These are phyloP conservation scores for Ascochyta clinopodiicola DNA, from an alignment of 2,329 filamentous ascomycete species.

Conservation along the genomic window DNA sequence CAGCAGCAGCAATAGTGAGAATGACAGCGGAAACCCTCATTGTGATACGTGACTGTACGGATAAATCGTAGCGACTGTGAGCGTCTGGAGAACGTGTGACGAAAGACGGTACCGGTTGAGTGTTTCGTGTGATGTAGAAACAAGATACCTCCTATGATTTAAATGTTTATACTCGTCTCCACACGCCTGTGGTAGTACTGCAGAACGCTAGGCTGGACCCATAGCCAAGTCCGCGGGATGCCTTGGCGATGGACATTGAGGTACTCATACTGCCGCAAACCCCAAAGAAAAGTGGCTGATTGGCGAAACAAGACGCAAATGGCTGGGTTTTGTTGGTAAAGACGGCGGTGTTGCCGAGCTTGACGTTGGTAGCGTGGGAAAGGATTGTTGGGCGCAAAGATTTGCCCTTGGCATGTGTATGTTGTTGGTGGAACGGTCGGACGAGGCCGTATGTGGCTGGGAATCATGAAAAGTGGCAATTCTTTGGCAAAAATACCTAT, in stretches of 20 bases:
- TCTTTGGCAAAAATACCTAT: background rate
- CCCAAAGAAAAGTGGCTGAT: constrained; percentile 12
- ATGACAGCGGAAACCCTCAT: constrained; percentile 31
- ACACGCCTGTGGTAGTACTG: background rate
- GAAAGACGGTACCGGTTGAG: background rate
- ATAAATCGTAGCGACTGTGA: background rate
- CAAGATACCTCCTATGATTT: constrained; percentile 2
- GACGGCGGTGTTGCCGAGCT: background rate
- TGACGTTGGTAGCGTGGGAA: background rate
- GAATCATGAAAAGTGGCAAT: background rate
- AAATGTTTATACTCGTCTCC: constrained; percentile 21
- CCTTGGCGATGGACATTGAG: constrained; percentile 35
- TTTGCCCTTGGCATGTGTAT: constrained; percentile 2
- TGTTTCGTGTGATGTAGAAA: constrained; percentile 11
- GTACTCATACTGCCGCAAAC: constrained; percentile 30
- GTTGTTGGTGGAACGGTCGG: background rate
- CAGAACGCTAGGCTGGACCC: constrained; percentile 15
- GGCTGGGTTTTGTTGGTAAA: background rate
- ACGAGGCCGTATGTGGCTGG: background rate
- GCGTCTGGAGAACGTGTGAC: background rate
- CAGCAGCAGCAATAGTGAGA: constrained; percentile 19
- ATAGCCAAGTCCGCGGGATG: constrained; percentile 32
- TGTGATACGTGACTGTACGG: background rate
- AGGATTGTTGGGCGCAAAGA: background rate
- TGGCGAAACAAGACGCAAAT: background rate